Conservation (phyloP, 2,329 filamentous ascomycete genomes). For the Paracorniculantispora psalliotae region DNA sequence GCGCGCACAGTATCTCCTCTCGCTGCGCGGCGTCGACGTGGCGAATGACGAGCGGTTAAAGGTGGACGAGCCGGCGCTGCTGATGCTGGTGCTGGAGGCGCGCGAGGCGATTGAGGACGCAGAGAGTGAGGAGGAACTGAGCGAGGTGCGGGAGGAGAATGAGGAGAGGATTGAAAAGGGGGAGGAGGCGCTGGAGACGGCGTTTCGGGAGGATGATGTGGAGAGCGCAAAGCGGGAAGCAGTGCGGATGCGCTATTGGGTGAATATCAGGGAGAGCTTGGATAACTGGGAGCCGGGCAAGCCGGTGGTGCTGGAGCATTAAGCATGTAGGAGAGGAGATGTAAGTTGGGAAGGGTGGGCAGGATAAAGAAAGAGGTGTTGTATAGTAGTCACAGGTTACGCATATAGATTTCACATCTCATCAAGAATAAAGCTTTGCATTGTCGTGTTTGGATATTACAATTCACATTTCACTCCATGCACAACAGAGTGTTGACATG, state of each 20-base stretch:
- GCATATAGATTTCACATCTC: background rate
- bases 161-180: conserved; percentile 59
- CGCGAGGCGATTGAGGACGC: conserved; percentile 72
- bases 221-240: conserved; percentile 65
- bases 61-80: conserved; percentile 60
- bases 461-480: background rate
- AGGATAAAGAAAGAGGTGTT: background rate
- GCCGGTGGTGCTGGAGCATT: conserved; percentile 50
- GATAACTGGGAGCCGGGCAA: conserved; percentile 80
- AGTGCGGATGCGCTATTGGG: conserved; percentile 81
- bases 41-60: conserved; percentile 72
- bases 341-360: background rate
- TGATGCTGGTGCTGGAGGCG: conserved; percentile 77
- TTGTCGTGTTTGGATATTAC: background rate
- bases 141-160: conserved; percentile 58
- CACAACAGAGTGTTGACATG: background rate
- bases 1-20: conserved; percentile 83
- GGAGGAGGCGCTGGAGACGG: conserved; percentile 56
- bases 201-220: conserved; percentile 63
- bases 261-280: conserved; percentile 76
- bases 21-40: conserved; percentile 69
- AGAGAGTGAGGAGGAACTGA: conserved; percentile 58
- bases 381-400: background rate
- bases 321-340: background rate
- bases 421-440: background rate